A percentile compares a stretch with the other conserved stretches of the same genome.
Evolutionary conservation across 1,284 basidiomycete species (phyloP).

Genomic region (Kwoniella shivajii): DNA sequence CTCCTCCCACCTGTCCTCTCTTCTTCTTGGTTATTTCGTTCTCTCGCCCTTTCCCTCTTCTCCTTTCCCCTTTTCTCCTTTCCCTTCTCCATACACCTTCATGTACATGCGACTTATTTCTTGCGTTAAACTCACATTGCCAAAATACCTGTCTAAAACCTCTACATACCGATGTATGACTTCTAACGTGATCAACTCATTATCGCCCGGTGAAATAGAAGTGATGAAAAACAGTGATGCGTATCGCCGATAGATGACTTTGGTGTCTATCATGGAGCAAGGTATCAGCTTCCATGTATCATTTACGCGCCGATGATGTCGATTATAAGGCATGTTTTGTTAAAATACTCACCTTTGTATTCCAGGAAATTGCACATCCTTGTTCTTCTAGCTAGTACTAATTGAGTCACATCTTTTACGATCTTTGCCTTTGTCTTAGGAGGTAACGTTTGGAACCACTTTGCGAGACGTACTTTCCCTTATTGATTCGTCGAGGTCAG

Average conservation of each 20-base stretch:
- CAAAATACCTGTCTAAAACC: constrained; percentile 98
- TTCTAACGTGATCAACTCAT: constrained; percentile 89
- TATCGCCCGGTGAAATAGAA: constrained; percentile 86
- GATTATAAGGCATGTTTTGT: no score
- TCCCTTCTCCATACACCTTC: not conserved
- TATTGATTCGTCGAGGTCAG: constrained; percentile 4
- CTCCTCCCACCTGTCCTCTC: no score
- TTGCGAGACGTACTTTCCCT: constrained; percentile 97
- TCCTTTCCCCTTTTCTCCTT: not conserved
- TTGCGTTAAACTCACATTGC: constrained; percentile 71
- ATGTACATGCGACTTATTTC: not conserved
- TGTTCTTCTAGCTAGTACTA: constrained; percentile 92
- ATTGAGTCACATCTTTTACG: constrained; percentile 98
- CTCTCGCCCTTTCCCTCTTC: not conserved
- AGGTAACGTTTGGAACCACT: constrained; percentile 97
- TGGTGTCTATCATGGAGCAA: constrained; percentile 64
- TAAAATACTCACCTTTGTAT: constrained; percentile 78
- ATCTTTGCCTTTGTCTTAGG: constrained; percentile 96
- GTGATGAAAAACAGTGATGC: constrained; percentile 98
- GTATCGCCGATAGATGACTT: constrained; percentile 97
- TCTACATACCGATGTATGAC: constrained; percentile 99
- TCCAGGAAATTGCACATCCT: constrained; percentile 99
- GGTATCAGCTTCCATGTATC: not conserved
- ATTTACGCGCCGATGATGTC: no score
- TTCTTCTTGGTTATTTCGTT: not conserved